Evolutionary conservation across 2,329 filamentous ascomycete species (phyloP), one percentile per base, ranked within the genome.

Genomic region (Colletotrichum sp.): DNA sequence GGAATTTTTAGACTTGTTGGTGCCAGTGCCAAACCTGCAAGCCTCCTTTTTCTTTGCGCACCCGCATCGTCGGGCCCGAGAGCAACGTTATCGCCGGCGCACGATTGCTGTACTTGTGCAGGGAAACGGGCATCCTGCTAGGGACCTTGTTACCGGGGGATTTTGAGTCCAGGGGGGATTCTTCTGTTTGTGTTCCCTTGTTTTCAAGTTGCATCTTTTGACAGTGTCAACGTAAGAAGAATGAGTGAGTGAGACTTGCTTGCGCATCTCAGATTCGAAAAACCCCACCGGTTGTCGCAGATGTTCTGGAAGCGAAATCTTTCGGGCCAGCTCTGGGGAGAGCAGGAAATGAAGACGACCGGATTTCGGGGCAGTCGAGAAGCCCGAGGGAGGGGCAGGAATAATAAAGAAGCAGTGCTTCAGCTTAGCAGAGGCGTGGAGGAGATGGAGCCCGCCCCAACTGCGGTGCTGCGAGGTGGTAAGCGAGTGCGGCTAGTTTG

Each of bases 361-460:
- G 74, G 74, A 65, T 73, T 73, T 76, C 74, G 74, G 74, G 63
- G 9, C 68, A 34, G 62, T 73, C 8, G 28, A 49, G 64, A 73
- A 76, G 21, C 64, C 74, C 74, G 74, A 76, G 57, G 69, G 62
- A 57, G 62, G 72, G 72, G 62, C 65, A 64, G 49, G 34, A 15
- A 32, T 49, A 49, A 49, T 49, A 8, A 21, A 21, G 44, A 49
- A 49, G n/a, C n/a, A 21, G 44, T 21, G 44, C 44, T 49, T 49
- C 44, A 49, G 44, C 44, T 21, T 21, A 21, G 44, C 44, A 49
- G 44, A 49, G 44, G 44, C 18, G 10, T 21, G 16, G 16, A 24
- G 59, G 8, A 24, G 59, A 64, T 28, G 16, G 34, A 34, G 6
- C 60, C 39, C 44, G 44, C 44, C 44, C 10, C 44, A 49, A 4